Evolutionary conservation across 352 stramenopile species (phyloP).

Genomic region (Phytophthora rubi): DNA sequence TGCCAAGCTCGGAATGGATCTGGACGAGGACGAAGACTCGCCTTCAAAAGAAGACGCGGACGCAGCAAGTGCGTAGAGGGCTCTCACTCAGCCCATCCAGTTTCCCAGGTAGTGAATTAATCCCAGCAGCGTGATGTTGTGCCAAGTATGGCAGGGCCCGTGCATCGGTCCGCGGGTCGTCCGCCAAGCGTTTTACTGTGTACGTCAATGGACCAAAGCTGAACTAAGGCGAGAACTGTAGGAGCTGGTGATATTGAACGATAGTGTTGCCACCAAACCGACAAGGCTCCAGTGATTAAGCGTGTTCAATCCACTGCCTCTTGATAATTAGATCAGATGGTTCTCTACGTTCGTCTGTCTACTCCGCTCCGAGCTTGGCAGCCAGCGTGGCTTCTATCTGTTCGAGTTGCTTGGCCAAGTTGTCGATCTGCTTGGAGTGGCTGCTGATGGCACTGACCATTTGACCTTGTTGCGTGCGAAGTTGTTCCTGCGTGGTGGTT

Average conservation of each 20-base stretch:
- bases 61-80: slow-evolving; percentile 41
- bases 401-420: slow-evolving; percentile 81
- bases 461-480: slow-evolving; percentile 79
- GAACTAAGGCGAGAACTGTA: slow-evolving; percentile 16
- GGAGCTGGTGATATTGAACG: slow-evolving; percentile 29
- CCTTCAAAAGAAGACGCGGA: slow-evolving; percentile 33
- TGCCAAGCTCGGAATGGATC: slow-evolving; percentile 57
- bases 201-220: slow-evolving; percentile 29
- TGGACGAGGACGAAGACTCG: slow-evolving; percentile 24
- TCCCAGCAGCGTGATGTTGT: slow-evolving; percentile 30
- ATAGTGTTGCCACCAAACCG: slow-evolving; percentile 17
- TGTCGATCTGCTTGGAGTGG: slow-evolving; percentile 83
- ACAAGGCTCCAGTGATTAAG: not conserved
- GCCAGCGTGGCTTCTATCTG: slow-evolving; percentile 76
- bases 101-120: slow-evolving; percentile 42
- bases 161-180: slow-evolving; percentile 23
- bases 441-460: slow-evolving; percentile 82
- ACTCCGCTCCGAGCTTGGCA: slow-evolving; percentile 53
- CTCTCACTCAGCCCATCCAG: slow-evolving; percentile 17
- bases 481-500: slow-evolving; percentile 80
- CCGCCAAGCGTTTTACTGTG: slow-evolving; percentile 34
- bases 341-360: slow-evolving; percentile 9
- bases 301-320: slow-evolving; percentile 10
- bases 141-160: slow-evolving; percentile 32
- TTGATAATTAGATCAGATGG: slow-evolving; percentile 30